These are phyloP conservation scores for Cladosporium sp. DNA, from an alignment of 2,329 filamentous ascomycete genomes.

Conservation along the genomic window DNA sequence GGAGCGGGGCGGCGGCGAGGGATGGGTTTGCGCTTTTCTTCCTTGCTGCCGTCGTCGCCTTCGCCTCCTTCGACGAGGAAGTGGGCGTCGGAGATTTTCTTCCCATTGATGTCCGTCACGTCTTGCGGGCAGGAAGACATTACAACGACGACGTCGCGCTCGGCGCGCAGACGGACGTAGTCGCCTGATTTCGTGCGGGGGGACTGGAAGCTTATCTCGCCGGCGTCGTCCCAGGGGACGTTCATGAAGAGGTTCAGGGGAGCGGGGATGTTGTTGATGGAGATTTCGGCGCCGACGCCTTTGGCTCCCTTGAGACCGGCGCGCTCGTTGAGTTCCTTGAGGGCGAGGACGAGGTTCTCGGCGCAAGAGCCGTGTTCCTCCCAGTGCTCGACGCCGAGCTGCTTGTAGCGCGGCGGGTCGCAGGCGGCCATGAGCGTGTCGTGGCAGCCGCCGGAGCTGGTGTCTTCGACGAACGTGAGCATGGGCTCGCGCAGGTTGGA, in stretches of 20 bases:
- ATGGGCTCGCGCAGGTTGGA: conserved; percentile 45
- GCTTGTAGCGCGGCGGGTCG: conserved; percentile 40
- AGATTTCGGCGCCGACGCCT: conserved; percentile 44
- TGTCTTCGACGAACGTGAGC: conserved; percentile 43
- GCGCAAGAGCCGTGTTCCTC: conserved; percentile 45
- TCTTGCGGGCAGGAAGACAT: conserved; percentile 47
- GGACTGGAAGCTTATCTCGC: conserved; percentile 37
- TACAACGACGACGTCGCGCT: conserved; percentile 42
- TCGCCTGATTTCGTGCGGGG: conserved; percentile 39
- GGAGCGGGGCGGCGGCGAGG: conserved; percentile 21
- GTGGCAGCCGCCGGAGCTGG: conserved; percentile 39
- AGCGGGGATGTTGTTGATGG: conserved; percentile 44
- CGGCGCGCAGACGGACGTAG: conserved; percentile 40
- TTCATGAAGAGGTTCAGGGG: conserved; percentile 48
- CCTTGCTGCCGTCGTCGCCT: conserved; percentile 20
- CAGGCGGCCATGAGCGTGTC: conserved; percentile 46
- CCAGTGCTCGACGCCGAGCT: conserved; percentile 40
- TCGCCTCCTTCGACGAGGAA: conserved; percentile 36
- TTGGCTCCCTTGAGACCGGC: conserved; percentile 43
- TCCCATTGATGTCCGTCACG: conserved; percentile 38
- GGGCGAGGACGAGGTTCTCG: conserved; percentile 45
- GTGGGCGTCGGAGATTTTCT: conserved; percentile 40
- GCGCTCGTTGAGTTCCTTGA: conserved; percentile 44
- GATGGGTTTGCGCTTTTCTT: conserved; percentile 18
- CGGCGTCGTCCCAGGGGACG: conserved; percentile 39